Conservation (phyloP, 2,329 filamentous ascomycete species). For the Ilyonectria destructans region DNA sequence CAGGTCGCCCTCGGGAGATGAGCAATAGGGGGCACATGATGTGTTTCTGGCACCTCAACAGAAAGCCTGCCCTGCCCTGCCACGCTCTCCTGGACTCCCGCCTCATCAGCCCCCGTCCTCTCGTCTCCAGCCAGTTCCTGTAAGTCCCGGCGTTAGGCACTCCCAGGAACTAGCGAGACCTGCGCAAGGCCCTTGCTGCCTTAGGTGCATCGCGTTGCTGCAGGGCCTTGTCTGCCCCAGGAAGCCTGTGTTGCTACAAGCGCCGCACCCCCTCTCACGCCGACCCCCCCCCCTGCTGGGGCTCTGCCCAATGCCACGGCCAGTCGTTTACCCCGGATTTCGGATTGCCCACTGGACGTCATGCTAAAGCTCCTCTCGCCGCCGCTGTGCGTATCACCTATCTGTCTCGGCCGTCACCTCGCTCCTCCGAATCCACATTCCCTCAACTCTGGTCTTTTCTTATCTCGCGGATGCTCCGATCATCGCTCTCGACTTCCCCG, state of each 20-base stretch:
- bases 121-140: constrained; percentile 6
- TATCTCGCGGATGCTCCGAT: constrained; percentile 4
- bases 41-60: not conserved
- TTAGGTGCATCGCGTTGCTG: constrained; percentile 23
- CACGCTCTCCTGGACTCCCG: not conserved
- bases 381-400: not conserved
- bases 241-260: not conserved
- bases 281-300: constrained; percentile 12
- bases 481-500: not conserved
- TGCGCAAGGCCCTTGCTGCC: constrained; percentile 5
- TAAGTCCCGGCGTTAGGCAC: constrained; percentile 19
- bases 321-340: constrained; percentile 16
- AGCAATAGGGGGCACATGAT: constrained; percentile 5
- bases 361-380: not conserved
- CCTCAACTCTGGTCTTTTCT: constrained; percentile 2
- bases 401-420: constrained; percentile 15
- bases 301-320: constrained; percentile 16
- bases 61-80: not conserved
- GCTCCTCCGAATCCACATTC: constrained; percentile 12
- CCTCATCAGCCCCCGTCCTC: not conserved
- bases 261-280: constrained; percentile 14
- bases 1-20: not conserved
- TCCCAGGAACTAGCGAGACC: constrained; percentile 16
- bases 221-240: constrained; percentile 19
- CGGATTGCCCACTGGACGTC: constrained; percentile 6